Evolutionary conservation across 805 yeast species (phyloP).

Genomic region (Myxozyma monticola): DNA sequence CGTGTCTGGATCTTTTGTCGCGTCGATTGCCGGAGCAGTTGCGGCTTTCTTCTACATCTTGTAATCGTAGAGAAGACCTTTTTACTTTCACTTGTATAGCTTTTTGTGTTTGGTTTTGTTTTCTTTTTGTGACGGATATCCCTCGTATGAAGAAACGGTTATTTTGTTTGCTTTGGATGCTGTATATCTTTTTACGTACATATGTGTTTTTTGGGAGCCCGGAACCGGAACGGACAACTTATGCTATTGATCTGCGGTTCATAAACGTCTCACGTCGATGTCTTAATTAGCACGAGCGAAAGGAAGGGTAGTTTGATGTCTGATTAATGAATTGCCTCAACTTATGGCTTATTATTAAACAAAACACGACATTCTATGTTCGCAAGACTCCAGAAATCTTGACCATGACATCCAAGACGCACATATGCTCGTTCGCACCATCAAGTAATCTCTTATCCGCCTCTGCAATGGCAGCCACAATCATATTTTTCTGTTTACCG

Average conservation of each 20-base stretch:
- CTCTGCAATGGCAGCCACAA: conserved; percentile 66
- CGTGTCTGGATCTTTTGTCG: conserved; percentile 3
- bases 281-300: too few species aligned
- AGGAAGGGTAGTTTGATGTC: too few species aligned
- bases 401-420: conserved; percentile 55
- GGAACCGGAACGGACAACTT: too few species aligned
- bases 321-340: too few species aligned
- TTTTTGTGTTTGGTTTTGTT: too few species aligned
- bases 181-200: too few species aligned
- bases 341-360: not conserved
- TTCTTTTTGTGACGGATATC: not conserved
- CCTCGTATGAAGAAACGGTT: too few species aligned
- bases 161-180: too few species aligned
- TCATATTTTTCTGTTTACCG: conserved; percentile 59
- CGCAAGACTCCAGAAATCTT: conserved; percentile 8
- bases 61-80: too few species aligned
- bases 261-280: too few species aligned
- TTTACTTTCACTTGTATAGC: not conserved
- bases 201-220: too few species aligned
- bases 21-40: conserved; percentile 5
- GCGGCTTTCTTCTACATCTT: conserved; percentile 13
- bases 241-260: too few species aligned
- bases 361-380: not conserved
- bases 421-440: conserved; percentile 89
- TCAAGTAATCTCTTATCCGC: conserved; percentile 72